A percentile compares a stretch with the other conserved stretches of the same genome.
Conservation (phyloP, 2,329 filamentous ascomycete genomes). For the Aspergillus clavatus region DNA sequence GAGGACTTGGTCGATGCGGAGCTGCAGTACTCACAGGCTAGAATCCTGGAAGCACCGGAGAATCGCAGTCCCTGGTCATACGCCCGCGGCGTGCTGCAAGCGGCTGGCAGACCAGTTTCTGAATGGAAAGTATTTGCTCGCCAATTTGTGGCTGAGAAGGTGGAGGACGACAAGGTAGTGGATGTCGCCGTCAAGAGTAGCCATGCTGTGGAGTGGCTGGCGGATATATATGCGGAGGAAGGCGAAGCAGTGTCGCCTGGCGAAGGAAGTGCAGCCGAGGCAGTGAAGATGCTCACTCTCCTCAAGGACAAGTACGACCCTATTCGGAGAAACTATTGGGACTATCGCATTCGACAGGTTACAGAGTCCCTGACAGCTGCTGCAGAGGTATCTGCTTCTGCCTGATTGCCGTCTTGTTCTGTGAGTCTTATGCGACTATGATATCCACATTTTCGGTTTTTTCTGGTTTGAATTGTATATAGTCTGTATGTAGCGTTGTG, state of each 20-base stretch:
- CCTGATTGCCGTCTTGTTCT: too few species aligned
- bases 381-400: slow-evolving; percentile 12
- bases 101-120: slow-evolving; percentile 51
- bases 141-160: slow-evolving; percentile 49
- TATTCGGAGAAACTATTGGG: slow-evolving; percentile 88
- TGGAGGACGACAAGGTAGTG: slow-evolving; percentile 31
- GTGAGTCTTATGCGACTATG: too few species aligned
- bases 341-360: slow-evolving; percentile 59
- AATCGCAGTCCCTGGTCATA: slow-evolving; percentile 97
- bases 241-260: slow-evolving; percentile 43
- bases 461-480: too few species aligned
- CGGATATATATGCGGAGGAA: slow-evolving; percentile 41
- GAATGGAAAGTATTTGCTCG: slow-evolving; percentile 52
- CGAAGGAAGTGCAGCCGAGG: slow-evolving; percentile 45
- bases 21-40: slow-evolving; percentile 65
- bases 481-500: too few species aligned
- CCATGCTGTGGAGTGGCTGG: slow-evolving; percentile 52
- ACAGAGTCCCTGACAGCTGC: slow-evolving; percentile 12
- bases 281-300: slow-evolving; percentile 65
- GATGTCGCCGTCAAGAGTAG: slow-evolving; percentile 52
- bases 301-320: slow-evolving; percentile 85
- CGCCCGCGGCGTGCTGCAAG: slow-evolving; percentile 67
- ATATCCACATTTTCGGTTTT: too few species aligned
- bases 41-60: slow-evolving; percentile 76
- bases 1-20: slow-evolving; percentile 66